Base-by-base conservation (phyloP, 1,284 basidiomycete genomes). In the Grifola frondosa region DNA sequence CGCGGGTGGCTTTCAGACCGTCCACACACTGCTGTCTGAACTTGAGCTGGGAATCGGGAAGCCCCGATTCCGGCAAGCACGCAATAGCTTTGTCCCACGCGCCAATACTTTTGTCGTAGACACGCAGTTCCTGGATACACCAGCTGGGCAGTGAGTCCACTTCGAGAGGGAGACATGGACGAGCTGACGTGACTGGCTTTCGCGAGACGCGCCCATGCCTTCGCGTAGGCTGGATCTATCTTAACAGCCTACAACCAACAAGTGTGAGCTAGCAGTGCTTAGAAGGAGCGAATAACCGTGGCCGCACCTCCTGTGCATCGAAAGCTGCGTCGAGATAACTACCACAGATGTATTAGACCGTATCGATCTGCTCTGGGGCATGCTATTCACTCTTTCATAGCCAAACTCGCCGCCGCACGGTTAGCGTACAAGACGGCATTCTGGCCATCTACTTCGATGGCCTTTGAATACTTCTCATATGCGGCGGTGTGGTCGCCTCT, bases 361-460 rank as follows among this genome's bases (percentile, higher is more conserved):
- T 10, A 24, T 28, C 15, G n/a, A 11, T 6, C 15, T 30, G 19
- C 2, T n/a, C 7, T 30, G 12, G 12, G 11, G 5, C 37, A 22
- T 4, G 23, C 11, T 5, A 38, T 48, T 31, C 24, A 53, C 52
- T 53, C 43, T 25, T 48, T 53, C 16, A 40, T 30, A 5, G 48
- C 45, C 15, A 53, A 48, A 39, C 48, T 45, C 2, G 38, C 16
- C 5, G 49, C 52, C 7, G 64, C 59, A 12, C 67, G 52, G 42
- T 68, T 69, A 6, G 61, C 54, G 43, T 65, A 67, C 22, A 68
- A 47, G 25, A 65, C 50, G 1, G 62, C 54, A 49, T 65, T 67
- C 21, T 56, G 40, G 16, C 44, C 46, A 30, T 61, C 59, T 6
- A 59, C 28, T 21, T 49, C 48, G 38, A 70, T 61, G 11, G 66